Conservation (phyloP, 306 rosid genomes). For the Ormosia emarginata region DNA sequence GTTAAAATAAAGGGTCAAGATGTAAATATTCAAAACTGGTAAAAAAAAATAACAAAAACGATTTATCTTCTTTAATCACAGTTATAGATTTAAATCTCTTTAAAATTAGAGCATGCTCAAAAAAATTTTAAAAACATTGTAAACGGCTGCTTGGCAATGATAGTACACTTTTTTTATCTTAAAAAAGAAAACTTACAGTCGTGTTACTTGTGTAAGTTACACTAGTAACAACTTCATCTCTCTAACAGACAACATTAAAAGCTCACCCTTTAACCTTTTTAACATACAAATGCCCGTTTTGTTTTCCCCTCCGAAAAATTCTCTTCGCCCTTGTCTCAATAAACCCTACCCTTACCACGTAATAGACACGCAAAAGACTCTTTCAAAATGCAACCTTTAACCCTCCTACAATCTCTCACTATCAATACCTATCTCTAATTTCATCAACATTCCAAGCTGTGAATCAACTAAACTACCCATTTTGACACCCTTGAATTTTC, state of each 20-base stretch:
- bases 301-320: slow-evolving; percentile 28
- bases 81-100: too few species aligned
- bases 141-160: too few species aligned
- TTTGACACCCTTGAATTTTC: slow-evolving; percentile 15
- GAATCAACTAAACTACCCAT: slow-evolving; percentile 9
- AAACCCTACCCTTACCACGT: slow-evolving; percentile 20
- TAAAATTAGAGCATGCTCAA: too few species aligned
- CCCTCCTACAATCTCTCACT: slow-evolving; percentile 69
- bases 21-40: too few species aligned
- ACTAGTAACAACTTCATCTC: neutral
- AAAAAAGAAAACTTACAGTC: too few species aligned
- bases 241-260: neutral
- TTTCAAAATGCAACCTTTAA: slow-evolving; percentile 33
- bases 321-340: slow-evolving; percentile 37
- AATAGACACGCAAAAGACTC: slow-evolving; percentile 28
- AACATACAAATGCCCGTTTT: neutral
- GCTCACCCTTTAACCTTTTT: neutral
- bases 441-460: slow-evolving; percentile 52
- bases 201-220: neutral
- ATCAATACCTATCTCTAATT: slow-evolving; percentile 43
- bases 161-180: too few species aligned
- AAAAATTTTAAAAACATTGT: too few species aligned
- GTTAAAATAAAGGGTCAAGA: too few species aligned
- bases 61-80: too few species aligned
- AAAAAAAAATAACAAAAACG: too few species aligned